Evolutionary conservation across 805 yeast genomes (phyloP), one percentile per base, ranked within the genome.

Genomic region (Candida oleophila): DNA sequence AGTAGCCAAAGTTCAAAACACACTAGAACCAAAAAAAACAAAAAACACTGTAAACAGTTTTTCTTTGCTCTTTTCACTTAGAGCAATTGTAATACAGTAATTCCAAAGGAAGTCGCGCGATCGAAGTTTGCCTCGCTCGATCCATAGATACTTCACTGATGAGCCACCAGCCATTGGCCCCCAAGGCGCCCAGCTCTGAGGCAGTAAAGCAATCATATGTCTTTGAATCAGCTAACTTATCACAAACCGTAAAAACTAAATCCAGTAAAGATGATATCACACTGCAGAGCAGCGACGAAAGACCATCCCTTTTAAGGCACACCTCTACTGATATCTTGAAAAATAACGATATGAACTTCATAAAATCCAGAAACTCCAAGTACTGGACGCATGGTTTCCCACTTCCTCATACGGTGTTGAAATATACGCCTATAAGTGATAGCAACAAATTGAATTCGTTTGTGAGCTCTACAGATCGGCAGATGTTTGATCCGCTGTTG

Each of bases 311-410:
- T 4, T 12, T 36, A 22, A 36, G 39, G 12, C 16, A 36, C 8
- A 15, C 19, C 7, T 36, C 39, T 18, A 39, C 16, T 22, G 42
- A 22, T 28, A 22, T 22, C 5, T 7, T 22, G 4, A 20, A 39
- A 15, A n/a, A 9, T 11, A 21, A 39, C 7, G 42, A 39, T 22
- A 25, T 8, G 15, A 8, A 7, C 5, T 39, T 39, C 34, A 39
- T 22, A 25, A 12, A 4, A 3, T 15, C 42, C n/a, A 36, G 22
- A 33, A 11, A 20, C 45, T 25, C 42, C 7, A 16, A 32, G 11
- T 49, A 48, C 30, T 68, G 73, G 74, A 47, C 30, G 16, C 71
- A 69, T 43, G 66, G 66, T 2, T 51, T 53, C 19, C 43, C 47
- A 4, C 49, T 57, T 3, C 69, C 71, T n/a, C 56, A 57, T 40